Conservation (phyloP, 2,329 filamentous ascomycete species). For the Penicillium brasilianum region DNA sequence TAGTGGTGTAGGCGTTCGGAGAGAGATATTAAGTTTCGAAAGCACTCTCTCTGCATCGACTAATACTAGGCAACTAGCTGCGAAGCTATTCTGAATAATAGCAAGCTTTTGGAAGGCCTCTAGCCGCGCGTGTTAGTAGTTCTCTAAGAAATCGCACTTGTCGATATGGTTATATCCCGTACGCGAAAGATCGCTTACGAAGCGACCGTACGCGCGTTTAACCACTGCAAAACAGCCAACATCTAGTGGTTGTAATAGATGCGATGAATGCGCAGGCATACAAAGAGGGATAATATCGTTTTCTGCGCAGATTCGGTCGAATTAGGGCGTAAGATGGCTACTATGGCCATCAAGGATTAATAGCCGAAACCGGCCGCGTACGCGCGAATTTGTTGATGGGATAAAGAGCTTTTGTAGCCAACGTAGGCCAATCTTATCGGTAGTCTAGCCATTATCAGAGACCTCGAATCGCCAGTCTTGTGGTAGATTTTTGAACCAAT, state of each 20-base stretch:
- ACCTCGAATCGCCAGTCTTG: no score
- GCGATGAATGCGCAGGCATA: constrained; percentile 9
- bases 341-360: neutral
- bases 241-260: constrained; percentile 3
- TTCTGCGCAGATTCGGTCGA: constrained; percentile 8
- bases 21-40: no score
- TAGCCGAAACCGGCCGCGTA: neutral
- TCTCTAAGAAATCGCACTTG: neutral
- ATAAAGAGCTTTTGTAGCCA: no score
- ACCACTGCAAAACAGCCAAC: neutral
- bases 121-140: no score
- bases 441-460: no score
- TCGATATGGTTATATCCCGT: neutral
- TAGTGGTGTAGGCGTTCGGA: no score
- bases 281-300: constrained; percentile 16
- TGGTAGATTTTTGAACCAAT: no score
- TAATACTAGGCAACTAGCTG: no score
- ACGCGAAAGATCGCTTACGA: neutral
- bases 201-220: constrained; percentile 3
- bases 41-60: no score
- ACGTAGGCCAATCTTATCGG: no score
- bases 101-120: no score
- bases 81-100: no score
- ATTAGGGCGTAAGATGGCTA: constrained; percentile 1
- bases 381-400: neutral